Base-by-base conservation (phyloP, 176 grass and related monocot species). In the Oryza rufipogon region DNA sequence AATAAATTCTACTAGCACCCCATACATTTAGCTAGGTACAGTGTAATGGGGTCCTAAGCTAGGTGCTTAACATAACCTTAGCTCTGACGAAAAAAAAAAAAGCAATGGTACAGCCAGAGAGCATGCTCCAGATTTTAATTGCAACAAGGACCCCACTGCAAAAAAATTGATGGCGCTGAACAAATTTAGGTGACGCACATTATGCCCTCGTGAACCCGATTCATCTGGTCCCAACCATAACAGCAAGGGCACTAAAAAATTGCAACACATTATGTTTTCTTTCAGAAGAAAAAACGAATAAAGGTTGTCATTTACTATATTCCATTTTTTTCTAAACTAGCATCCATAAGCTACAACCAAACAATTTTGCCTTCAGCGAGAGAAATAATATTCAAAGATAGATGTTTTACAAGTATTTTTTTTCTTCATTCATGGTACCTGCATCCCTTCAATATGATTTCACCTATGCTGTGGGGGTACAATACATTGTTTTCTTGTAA, bases 41-140 rank as follows among this genome's bases (percentile, higher is more conserved):
- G 54, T 58, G 2, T 58, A 20, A 58, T n/a, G 54, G 54, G 54
- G 54, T 58, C 54, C 54, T 58, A n/a, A 58, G 54, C 54, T 58
- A 58, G 17, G 6, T 58, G 19, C 19, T 58, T 58, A 49, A 74
- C 41, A 1, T 14, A 65, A 22, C 70, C 17, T 71, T 22, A 73
- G 69, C 58, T 75, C 47, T 75, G 60, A 83, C 36, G 30, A 66
- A 66, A 63, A 16, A 7, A 41, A 41, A 7, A 41, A 41, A 32
- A 28, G 28, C 26, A 64, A 33, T 33, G 58, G 60, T 22, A 66
- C 81, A 0, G 56, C 54, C 70, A 3, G 42, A 25, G 54, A 58
- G 54, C 54, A 58, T 58, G 54, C 42, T 66, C 71, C 60, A 23
- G 60, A 17, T 39, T 12, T 22, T 73, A 83, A 83, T 83, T 38